Evolutionary conservation across 345 rosid genomes (phyloP), one percentile per base, ranked within the genome.

Genomic region (Salix suchowensis): DNA sequence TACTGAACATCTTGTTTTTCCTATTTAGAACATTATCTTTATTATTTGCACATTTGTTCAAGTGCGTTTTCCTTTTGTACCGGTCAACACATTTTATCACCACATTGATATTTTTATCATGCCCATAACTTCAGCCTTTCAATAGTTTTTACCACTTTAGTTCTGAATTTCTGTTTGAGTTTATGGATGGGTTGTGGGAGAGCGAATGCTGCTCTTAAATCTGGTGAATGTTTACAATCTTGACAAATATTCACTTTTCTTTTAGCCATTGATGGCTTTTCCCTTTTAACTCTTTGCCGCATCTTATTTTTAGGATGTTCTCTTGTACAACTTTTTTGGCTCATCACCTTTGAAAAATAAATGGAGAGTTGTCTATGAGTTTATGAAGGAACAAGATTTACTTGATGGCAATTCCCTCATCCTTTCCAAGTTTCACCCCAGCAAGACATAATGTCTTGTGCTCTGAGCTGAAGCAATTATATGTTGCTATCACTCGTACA

Each of bases 401-500:
- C 81, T 83, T 40, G 85, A 80, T 67, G 73, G 65, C 5, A n/a
- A 18, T 23, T 65, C 68, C 68, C 12, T 18, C 70, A 18, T 76
- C 83, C 15, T 78, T 74, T 69, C 83, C 88, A 28, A 65, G 24
- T 42, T 90, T 88, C 69, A 58, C 75, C 37, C 75, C 55, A 19
- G 78, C 77, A 24, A 86, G 77, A 73, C 91, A 86, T 75, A 78
- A 80, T 64, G 40, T 83, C 65, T 46, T 88, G 62, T 88, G 87
- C 72, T 83, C 89, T 30, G 91, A 90, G 78, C 67, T 87, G 70
- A 87, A 87, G 82, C 88, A 83, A 39, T 69, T 87, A n/a, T 85
- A 87, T 75, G 89, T 83, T 24, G 89, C 90, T 5, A 84, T 88
- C 52, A 87, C 93, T 34, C 86, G 87, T 4, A 88, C 91, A 11